Conservation (phyloP, 176 grass and related monocot species). For the Cenchrus purpureus region DNA sequence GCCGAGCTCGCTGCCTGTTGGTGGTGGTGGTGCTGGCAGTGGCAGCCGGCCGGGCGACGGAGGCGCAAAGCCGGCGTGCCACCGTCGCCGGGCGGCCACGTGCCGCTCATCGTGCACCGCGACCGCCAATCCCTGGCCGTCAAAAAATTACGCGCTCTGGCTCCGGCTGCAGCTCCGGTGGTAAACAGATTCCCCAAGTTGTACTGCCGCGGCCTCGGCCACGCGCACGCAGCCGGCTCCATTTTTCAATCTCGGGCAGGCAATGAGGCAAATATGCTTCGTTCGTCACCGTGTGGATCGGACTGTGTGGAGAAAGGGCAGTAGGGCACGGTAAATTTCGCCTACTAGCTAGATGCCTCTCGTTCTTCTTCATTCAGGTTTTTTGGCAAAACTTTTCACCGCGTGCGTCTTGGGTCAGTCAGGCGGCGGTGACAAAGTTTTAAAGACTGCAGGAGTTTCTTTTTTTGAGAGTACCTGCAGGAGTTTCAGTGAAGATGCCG, state of each 20-base stretch:
- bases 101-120: slow-evolving; percentile 29
- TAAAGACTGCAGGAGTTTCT: background rate
- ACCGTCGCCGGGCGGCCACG: slow-evolving; percentile 21
- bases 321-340: background rate
- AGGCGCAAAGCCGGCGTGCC: slow-evolving; percentile 9
- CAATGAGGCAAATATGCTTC: background rate
- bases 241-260: background rate
- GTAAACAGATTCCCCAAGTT: background rate
- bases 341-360: background rate
- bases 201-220: background rate
- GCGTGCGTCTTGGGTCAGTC: background rate
- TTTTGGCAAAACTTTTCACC: background rate
- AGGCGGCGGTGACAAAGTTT: slow-evolving; percentile 9
- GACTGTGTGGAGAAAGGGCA: background rate
- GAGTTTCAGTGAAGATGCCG: background rate
- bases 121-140: background rate
- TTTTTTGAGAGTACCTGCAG: background rate
- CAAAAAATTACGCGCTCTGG: background rate
- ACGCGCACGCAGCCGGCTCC: background rate
- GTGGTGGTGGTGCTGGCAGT: background rate
- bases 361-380: background rate
- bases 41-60: background rate
- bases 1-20: slow-evolving; percentile 51
- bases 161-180: no score
- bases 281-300: background rate